These are phyloP conservation scores for Clonostachys rosea DNA, from an alignment of 2,329 filamentous ascomycete species.

Conservation along the genomic window DNA sequence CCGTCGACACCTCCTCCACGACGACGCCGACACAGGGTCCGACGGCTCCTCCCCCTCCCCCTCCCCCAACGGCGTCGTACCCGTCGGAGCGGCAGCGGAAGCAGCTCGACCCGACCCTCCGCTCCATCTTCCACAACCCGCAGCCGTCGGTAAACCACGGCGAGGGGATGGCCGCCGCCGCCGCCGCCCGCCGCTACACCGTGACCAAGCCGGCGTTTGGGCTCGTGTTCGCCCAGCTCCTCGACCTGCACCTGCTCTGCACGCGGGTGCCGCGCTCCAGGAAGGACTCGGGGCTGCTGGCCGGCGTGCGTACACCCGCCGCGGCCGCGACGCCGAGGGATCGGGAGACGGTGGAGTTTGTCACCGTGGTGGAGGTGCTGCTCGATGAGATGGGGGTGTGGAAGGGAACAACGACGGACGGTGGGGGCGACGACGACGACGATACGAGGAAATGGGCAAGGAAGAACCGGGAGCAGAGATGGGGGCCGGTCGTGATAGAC, in stretches of 20 bases:
- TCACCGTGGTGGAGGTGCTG: slow-evolving; percentile 45
- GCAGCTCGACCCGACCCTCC: slow-evolving; percentile 35
- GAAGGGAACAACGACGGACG: slow-evolving; percentile 18
- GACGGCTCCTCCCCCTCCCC: neutral
- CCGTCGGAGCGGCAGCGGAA: neutral
- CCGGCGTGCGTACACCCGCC: slow-evolving; percentile 8
- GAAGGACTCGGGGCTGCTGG: slow-evolving; percentile 28
- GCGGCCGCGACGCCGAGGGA: slow-evolving; percentile 3
- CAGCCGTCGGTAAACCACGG: slow-evolving; percentile 3
- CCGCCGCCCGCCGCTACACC: slow-evolving; percentile 8
- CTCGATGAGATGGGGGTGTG: slow-evolving; percentile 44
- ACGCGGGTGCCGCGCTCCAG: slow-evolving; percentile 33
- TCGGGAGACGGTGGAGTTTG: slow-evolving; percentile 11
- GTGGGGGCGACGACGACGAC: neutral
- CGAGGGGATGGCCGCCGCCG: neutral
- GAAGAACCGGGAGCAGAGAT: slow-evolving; percentile 44
- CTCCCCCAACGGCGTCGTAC: slow-evolving; percentile 1
- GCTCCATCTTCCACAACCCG: slow-evolving; percentile 42
- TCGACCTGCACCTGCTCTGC: slow-evolving; percentile 50
- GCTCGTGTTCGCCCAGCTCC: slow-evolving; percentile 46
- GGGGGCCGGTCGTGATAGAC: slow-evolving; percentile 41
- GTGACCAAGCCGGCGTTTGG: slow-evolving; percentile 49
- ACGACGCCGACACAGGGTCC: neutral
- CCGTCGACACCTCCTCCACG: slow-evolving; percentile 1
- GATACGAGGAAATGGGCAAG: slow-evolving; percentile 6